phyloP scores from a whole-genome alignment of 225 moss, liverwort and hornwort genomes.

The Ulota crispa region DNA sequence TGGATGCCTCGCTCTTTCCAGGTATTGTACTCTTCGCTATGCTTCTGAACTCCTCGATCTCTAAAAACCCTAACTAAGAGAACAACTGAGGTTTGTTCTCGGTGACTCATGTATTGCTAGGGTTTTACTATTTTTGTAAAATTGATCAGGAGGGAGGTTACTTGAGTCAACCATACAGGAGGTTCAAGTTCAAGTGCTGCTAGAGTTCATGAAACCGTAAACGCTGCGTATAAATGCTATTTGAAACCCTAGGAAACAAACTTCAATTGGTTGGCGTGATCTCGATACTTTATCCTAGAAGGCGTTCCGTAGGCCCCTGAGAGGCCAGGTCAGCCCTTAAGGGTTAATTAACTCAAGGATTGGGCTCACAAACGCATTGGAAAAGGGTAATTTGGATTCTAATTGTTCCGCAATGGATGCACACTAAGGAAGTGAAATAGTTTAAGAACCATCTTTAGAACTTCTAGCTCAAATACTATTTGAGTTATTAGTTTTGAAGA shows the following conservation, averaged over 20 bases:
- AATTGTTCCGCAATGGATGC: no score
- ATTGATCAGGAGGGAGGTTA: not conserved
- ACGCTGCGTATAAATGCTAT: not conserved
- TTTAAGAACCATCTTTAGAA: no score
- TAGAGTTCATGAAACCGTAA: not conserved
- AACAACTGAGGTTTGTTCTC: not conserved
- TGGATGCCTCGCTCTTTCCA: slow-evolving; percentile 14
- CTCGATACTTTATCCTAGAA: not conserved
- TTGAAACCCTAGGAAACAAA: not conserved
- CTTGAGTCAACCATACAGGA: not conserved
- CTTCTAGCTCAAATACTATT: no score
- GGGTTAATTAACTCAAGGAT: no score
- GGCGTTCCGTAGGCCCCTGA: not conserved
- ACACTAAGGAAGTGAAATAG: no score
- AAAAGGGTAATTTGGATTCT: no score
- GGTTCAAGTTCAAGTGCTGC: not conserved
- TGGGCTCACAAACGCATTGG: no score
- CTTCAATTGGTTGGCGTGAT: not conserved
- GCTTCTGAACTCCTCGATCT: not conserved
- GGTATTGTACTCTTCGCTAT: slow-evolving; percentile 2
- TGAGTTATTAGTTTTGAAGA: no score
- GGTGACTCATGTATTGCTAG: not conserved
- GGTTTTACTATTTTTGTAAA: slow-evolving; percentile 5
- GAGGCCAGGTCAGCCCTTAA: no score
- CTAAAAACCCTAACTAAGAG: slow-evolving; percentile 4